Conservation (phyloP, 768 basidiomycete species). For the Mrakia blollopis region DNA sequence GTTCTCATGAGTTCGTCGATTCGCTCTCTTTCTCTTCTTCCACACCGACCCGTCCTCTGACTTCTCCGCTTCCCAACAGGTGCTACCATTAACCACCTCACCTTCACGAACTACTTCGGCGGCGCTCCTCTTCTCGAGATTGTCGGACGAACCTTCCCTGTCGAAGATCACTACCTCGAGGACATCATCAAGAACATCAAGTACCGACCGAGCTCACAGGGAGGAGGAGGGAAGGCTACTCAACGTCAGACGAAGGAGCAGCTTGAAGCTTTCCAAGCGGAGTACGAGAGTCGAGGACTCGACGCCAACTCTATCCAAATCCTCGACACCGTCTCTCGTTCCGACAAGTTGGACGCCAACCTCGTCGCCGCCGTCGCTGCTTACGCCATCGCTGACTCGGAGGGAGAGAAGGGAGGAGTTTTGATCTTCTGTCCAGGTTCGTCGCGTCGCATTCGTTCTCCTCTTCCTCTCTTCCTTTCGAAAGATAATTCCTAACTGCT, state of each 20-base stretch:
- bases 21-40: neutral
- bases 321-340: constrained; percentile 58
- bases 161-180: constrained; percentile 73
- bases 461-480: neutral
- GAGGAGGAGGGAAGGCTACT: constrained; percentile 38
- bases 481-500: neutral
- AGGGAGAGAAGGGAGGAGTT: constrained; percentile 54
- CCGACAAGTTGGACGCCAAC: constrained; percentile 69
- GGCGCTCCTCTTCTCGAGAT: constrained; percentile 76
- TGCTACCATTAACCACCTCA: constrained; percentile 86
- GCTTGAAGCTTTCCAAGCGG: constrained; percentile 50
- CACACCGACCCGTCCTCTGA: neutral
- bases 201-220: constrained; percentile 50
- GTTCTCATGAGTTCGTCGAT: neutral
- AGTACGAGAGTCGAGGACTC: constrained; percentile 55
- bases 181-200: constrained; percentile 60
- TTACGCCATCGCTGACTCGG: constrained; percentile 41
- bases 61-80: neutral
- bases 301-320: constrained; percentile 52
- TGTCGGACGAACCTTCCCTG: constrained; percentile 74
- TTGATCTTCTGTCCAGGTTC: constrained; percentile 58
- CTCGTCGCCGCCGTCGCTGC: constrained; percentile 63
- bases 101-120: constrained; percentile 72
- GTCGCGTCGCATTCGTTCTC: neutral
- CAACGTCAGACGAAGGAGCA: constrained; percentile 52